Evolutionary conservation across 176 grass and related monocot species (phyloP).

Genomic region (Zizania latifolia): DNA sequence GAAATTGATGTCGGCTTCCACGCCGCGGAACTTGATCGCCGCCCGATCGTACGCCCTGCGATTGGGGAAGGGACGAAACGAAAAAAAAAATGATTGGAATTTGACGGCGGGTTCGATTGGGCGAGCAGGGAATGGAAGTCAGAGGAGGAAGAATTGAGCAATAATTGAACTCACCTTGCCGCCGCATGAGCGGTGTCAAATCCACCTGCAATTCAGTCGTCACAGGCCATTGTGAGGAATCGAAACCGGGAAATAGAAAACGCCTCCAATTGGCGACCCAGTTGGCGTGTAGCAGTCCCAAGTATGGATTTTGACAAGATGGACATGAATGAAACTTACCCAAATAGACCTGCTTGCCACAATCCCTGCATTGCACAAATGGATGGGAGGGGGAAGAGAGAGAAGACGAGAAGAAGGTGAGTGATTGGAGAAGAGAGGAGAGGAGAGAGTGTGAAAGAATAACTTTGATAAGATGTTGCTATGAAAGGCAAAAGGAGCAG

Average conservation of each 20-base stretch:
- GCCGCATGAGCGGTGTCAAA: slow-evolving; percentile 98
- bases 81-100: not conserved
- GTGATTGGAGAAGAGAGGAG: not conserved
- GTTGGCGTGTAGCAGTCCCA: not conserved
- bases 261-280: slow-evolving; percentile 28
- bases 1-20: slow-evolving; percentile 96
- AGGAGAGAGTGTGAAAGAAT: slow-evolving; percentile 19
- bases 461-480: slow-evolving; percentile 59
- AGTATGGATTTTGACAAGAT: slow-evolving; percentile 41
- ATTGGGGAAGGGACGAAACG: not conserved
- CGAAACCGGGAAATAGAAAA: not conserved
- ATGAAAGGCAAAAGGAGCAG: slow-evolving; percentile 53
- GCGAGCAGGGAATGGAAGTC: not conserved
- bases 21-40: slow-evolving; percentile 92
- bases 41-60: slow-evolving; percentile 92
- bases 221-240: slow-evolving; percentile 10
- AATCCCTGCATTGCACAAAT: slow-evolving; percentile 86
- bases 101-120: not conserved
- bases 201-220: slow-evolving; percentile 54
- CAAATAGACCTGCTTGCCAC: slow-evolving; percentile 99
- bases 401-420: not conserved
- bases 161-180: slow-evolving; percentile 47
- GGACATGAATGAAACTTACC: slow-evolving; percentile 54
- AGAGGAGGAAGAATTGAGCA: too few relatives aligned
- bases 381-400: slow-evolving; percentile 18